Evolutionary conservation across 2,329 filamentous ascomycete species (phyloP), one percentile per base, ranked within the genome.

Genomic region (Colletotrichum gigasporum): DNA sequence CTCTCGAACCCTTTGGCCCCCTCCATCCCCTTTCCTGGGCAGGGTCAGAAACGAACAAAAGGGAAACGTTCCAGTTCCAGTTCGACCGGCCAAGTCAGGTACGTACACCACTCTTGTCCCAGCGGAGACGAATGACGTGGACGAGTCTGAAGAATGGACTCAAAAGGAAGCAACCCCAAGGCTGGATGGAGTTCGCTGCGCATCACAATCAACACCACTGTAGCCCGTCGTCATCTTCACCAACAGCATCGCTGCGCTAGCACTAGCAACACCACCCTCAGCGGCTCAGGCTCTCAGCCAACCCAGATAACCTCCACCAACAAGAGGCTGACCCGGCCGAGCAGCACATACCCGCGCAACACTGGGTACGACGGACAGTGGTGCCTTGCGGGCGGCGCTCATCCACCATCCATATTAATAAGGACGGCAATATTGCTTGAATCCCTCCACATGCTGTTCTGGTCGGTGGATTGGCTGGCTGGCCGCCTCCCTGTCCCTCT

Each of bases 31-130:
- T 26, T 22, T 18, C 18, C 22, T 26, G 26, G 44, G 41, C 39
- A 44, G 47, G 34, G 48, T 50, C 47, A 14, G 55, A 53, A 60
- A 47, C 48, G 52, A 62, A 57, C 48, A 56, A 34, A 41, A 52
- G 55, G 20, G 55, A 60, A 60, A 64, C 55, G 61, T 30, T 35
- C n/a, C n/a, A n/a, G n/a, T n/a, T n/a, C n/a, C n/a, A n/a, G 28
- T 28, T 18, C 30, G 24, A 22, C 54, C n/a, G n/a, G 20, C 26
- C 3, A 47, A n/a, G n/a, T n/a, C n/a, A 11, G 32, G 24, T 47
- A 59, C 54, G 60, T 47, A 52, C 35, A 32, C 5, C 24, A 4
- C 16, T 24, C 18, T 28, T 14, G 20, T 55, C 35, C n/a, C n/a
- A n/a, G n/a, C n/a, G n/a, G n/a, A n/a, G n/a, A n/a, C n/a, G n/a